These are phyloP conservation scores for Colletotrichum sp. DNA, from an alignment of 2,329 filamentous ascomycete species.

Conservation along the genomic window DNA sequence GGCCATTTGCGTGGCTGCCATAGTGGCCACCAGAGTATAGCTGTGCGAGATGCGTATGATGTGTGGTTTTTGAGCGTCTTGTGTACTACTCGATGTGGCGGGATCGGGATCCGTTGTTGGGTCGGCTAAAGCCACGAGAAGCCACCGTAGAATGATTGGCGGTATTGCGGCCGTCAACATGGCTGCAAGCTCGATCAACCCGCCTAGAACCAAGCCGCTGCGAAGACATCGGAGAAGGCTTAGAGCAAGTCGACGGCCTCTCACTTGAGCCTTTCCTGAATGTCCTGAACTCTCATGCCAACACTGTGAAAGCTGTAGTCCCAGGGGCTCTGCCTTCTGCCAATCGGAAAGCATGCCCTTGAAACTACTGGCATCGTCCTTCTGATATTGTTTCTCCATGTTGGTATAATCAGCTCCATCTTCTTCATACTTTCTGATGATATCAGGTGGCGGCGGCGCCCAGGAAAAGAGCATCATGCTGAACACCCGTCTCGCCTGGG, in stretches of 20 bases:
- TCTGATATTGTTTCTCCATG: not conserved
- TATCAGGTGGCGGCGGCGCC: not conserved
- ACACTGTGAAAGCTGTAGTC: not conserved
- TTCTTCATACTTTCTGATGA: not conserved
- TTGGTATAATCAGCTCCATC: not conserved
- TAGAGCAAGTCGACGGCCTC: not conserved
- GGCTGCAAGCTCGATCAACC: not conserved
- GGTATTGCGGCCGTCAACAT: not conserved
- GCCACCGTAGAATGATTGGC: not conserved
- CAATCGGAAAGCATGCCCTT: not conserved
- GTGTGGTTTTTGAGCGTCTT: not conserved
- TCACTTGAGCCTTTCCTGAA: not conserved
- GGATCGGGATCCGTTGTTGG: not conserved
- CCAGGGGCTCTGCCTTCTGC: not conserved
- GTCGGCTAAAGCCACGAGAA: not conserved
- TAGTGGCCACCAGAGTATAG: not conserved
- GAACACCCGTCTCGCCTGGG: not conserved
- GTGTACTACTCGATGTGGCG: not conserved
- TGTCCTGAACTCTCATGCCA: not conserved
- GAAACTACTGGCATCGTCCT: not conserved
- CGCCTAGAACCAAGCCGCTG: not conserved
- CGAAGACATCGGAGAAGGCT: not conserved
- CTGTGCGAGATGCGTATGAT: not conserved
- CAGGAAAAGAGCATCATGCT: not conserved
- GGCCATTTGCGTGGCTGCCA: not conserved